A percentile compares a stretch with the other conserved stretches of the same genome.
Conservation (phyloP, 1,139 yeast genomes). For the Kodamaea sp. region DNA sequence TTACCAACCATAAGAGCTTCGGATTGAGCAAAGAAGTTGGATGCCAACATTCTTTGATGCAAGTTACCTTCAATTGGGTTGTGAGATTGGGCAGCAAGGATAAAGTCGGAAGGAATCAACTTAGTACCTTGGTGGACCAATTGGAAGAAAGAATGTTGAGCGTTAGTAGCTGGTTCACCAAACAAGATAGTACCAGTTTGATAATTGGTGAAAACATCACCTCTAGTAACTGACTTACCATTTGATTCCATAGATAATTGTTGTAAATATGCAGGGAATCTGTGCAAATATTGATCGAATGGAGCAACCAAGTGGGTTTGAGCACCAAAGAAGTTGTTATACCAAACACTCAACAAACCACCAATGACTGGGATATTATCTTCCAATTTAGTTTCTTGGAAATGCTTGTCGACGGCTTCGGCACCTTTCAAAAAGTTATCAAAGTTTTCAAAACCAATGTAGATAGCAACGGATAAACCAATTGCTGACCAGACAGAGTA, state of each 20-base stretch:
- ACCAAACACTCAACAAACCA: slow-evolving; percentile 93
- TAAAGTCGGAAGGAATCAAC: slow-evolving; percentile 94
- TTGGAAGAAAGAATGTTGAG: slow-evolving; percentile 99
- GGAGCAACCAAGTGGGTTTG: slow-evolving; percentile 98
- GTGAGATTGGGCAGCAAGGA: slow-evolving; percentile 95
- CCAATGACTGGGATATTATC: slow-evolving; percentile 91
- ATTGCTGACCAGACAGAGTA: slow-evolving; percentile 99
- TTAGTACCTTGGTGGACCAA: slow-evolving; percentile 98
- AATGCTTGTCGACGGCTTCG: slow-evolving; percentile 93
- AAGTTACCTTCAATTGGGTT: slow-evolving; percentile 92
- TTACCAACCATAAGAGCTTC: slow-evolving; percentile 98
- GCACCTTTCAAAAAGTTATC: slow-evolving; percentile 93
- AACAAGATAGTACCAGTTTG: slow-evolving; percentile 93
- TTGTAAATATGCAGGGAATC: slow-evolving; percentile 98
- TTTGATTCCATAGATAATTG: slow-evolving; percentile 98
- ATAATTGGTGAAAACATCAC: slow-evolving; percentile 84
- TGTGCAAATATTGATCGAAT: slow-evolving; percentile 95
- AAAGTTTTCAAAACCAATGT: slow-evolving; percentile 93
- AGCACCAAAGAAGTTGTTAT: slow-evolving; percentile 95
- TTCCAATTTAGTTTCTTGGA: slow-evolving; percentile 77
- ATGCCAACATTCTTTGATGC: slow-evolving; percentile 97
- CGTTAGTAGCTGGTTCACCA: slow-evolving; percentile 98
- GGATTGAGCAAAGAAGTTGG: slow-evolving; percentile 96
- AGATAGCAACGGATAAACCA: slow-evolving; percentile 91
- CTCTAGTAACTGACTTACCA: slow-evolving; percentile 95